These are phyloP conservation scores for Sextonia rubra DNA, from an alignment of 164 flowering plant genomes.

Conservation along the genomic window DNA sequence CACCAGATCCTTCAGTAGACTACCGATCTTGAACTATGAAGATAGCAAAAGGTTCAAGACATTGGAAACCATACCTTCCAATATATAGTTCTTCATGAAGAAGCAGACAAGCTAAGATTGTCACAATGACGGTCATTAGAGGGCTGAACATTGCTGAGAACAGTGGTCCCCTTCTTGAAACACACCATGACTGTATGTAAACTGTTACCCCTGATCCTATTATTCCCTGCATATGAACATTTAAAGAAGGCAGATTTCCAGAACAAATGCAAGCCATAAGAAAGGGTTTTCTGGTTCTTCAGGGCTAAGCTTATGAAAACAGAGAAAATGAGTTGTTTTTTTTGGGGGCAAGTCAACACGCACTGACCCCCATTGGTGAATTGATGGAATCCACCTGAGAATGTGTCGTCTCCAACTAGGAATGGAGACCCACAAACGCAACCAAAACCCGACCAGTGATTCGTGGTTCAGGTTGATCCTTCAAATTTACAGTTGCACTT, in stretches of 20 bases:
- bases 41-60: background rate
- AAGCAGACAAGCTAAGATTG: constrained; percentile 38
- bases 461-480: too few relatives aligned
- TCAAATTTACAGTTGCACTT: too few relatives aligned
- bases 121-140: constrained; percentile 44
- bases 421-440: background rate
- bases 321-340: background rate
- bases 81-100: constrained; percentile 41
- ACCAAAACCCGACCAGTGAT: background rate
- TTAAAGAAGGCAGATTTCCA: too few relatives aligned
- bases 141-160: constrained; percentile 68
- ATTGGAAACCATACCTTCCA: constrained; percentile 1
- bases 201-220: background rate
- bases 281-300: too few relatives aligned
- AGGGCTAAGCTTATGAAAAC: background rate
- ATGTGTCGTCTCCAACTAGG: background rate
- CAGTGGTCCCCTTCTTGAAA: constrained; percentile 42
- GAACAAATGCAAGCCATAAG: background rate
- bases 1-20: too few relatives aligned
- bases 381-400: background rate
- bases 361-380: background rate
- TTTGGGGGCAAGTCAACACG: too few relatives aligned
- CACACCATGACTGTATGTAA: constrained; percentile 7
- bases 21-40: background rate
- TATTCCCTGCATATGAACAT: constrained; percentile 5